These are phyloP conservation scores for Lentinula boryana DNA, from an alignment of 768 basidiomycete species.

Conservation along the genomic window DNA sequence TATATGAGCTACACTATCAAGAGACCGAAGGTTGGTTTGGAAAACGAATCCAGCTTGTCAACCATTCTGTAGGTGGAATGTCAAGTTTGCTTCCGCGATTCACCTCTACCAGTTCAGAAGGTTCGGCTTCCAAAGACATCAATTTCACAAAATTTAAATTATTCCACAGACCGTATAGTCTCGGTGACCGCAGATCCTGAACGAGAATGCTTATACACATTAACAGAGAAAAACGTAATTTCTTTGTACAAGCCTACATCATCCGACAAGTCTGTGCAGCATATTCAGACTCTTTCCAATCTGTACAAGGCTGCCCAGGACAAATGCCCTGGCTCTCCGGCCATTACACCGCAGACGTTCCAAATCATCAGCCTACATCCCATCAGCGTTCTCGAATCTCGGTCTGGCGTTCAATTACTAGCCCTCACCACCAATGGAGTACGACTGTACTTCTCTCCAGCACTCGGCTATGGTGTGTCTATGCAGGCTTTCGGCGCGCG, in stretches of 20 bases:
- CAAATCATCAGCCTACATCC: conserved; percentile 67
- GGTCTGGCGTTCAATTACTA: conserved; percentile 66
- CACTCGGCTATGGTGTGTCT: conserved; percentile 39
- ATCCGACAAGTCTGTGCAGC: conserved; percentile 62
- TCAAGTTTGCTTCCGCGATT: conserved; percentile 78
- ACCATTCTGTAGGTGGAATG: conserved; percentile 77
- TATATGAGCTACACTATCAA: conserved; percentile 92
- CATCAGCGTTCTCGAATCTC: conserved; percentile 61
- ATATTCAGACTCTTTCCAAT: conserved; percentile 70
- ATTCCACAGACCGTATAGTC: conserved; percentile 59
- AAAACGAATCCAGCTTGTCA: conserved; percentile 77
- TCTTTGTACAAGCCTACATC: conserved; percentile 58
- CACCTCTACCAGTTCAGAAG: conserved; percentile 54
- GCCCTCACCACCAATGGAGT: conserved; percentile 79
- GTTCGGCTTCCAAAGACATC: conserved; percentile 32
- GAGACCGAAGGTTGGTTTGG: conserved; percentile 90
- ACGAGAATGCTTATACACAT: conserved; percentile 73
- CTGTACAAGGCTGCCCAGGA: conserved; percentile 73
- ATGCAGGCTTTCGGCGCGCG: conserved; percentile 27
- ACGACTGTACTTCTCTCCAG: conserved; percentile 75
- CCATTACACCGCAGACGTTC: conserved; percentile 64
- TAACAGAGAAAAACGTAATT: conserved; percentile 60
- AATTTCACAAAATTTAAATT: not conserved
- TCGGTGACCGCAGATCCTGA: conserved; percentile 59
- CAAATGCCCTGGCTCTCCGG: conserved; percentile 73